A percentile compares a stretch with the other conserved stretches of the same genome.
Evolutionary conservation across 2,329 filamentous ascomycete genomes (phyloP).

Genomic region (Fusarium chaquense): DNA sequence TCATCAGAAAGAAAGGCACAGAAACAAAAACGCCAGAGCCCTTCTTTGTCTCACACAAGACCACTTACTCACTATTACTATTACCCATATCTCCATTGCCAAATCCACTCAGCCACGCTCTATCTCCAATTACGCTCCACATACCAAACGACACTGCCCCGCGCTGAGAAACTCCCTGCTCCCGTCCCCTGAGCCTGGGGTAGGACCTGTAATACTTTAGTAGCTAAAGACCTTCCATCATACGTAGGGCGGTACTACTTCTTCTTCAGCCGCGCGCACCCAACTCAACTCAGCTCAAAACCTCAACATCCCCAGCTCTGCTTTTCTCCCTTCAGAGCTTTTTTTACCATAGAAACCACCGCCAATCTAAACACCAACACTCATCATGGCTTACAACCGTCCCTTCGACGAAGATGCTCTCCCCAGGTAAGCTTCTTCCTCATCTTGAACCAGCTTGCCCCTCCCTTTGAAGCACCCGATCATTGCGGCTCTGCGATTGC

Average conservation of each 20-base stretch:
- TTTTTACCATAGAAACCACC: not conserved
- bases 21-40: not conserved
- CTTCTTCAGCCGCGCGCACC: conserved; percentile 33
- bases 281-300: conserved; percentile 39
- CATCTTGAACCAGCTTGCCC: conserved; percentile 18
- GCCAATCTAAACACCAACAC: not conserved
- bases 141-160: conserved; percentile 40
- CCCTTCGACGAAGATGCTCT: conserved; percentile 94
- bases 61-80: not conserved
- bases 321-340: conserved; percentile 3
- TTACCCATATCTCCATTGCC: not conserved
- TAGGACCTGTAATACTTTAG: not conserved
- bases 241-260: conserved; percentile 15
- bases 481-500: conserved; percentile 38
- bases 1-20: not conserved
- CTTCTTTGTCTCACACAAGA: conserved; percentile 14
- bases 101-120: conserved; percentile 36
- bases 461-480: conserved; percentile 34
- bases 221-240: conserved; percentile 10
- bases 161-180: conserved; percentile 25
- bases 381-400: conserved; percentile 89
- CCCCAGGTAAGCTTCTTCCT: conserved; percentile 71
- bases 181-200: conserved; percentile 21
- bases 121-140: conserved; percentile 32
- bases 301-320: conserved; percentile 7